Percentiles rank a stretch among this genome's conserved stretches.
phyloP scores from a whole-genome alignment of 768 basidiomycete genomes.

The Amanita phalloides region DNA sequence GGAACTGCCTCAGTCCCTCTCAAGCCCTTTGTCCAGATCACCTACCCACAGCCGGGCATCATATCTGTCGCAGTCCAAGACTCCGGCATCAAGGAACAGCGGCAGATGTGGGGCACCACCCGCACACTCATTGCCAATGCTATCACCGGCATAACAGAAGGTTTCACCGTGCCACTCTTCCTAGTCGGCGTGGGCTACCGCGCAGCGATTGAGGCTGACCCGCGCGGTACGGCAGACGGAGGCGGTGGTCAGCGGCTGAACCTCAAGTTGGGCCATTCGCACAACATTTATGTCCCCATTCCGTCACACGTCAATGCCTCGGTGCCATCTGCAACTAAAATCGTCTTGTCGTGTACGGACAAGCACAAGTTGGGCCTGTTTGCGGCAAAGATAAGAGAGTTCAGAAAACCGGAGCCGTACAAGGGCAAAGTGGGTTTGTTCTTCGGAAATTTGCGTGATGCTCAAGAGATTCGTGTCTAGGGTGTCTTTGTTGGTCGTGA shows the following conservation, averaged over 20 bases:
- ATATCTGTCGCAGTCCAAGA: slow-evolving; percentile 52
- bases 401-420: slow-evolving; percentile 91
- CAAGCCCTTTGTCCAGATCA: slow-evolving; percentile 34
- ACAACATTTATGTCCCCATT: slow-evolving; percentile 74
- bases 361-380: slow-evolving; percentile 85
- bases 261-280: slow-evolving; percentile 91
- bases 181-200: slow-evolving; percentile 95
- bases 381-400: slow-evolving; percentile 74
- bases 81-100: slow-evolving; percentile 61
- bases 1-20: slow-evolving; percentile 37
- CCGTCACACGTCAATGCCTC: slow-evolving; percentile 74
- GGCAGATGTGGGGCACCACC: slow-evolving; percentile 93
- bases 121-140: slow-evolving; percentile 87
- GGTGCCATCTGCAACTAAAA: slow-evolving; percentile 76
- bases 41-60: slow-evolving; percentile 25
- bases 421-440: slow-evolving; percentile 78
- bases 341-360: slow-evolving; percentile 72
- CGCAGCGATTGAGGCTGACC: slow-evolving; percentile 75
- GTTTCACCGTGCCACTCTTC: slow-evolving; percentile 74
- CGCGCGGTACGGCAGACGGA: slow-evolving; percentile 45
- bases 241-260: slow-evolving; percentile 61
- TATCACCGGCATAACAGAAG: slow-evolving; percentile 80
- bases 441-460: not conserved
- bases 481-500: slow-evolving; percentile 94
- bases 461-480: slow-evolving; percentile 23